Evolutionary conservation across 2,329 filamentous ascomycete genomes (phyloP), one percentile per base, ranked within the genome.

Genomic region (Graphium sp.): DNA sequence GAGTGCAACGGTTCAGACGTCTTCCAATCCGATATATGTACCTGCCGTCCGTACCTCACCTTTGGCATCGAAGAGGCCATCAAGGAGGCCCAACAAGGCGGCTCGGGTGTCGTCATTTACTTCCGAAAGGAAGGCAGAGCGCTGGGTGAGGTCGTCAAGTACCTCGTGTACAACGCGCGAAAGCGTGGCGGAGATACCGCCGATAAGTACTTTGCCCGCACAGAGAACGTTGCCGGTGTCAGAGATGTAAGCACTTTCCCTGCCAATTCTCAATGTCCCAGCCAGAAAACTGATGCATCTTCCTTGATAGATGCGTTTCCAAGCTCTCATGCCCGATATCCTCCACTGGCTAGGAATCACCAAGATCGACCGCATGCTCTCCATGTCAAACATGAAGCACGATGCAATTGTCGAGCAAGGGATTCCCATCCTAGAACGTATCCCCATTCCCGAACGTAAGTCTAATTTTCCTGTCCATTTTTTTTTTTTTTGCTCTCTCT

Each of bases 251-350:
- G n/a, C n/a, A n/a, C n/a, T n/a, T n/a, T n/a, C n/a, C n/a, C n/a
- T n/a, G n/a, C n/a, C n/a, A n/a, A n/a, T n/a, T n/a, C n/a, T n/a
- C n/a, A n/a, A n/a, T n/a, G n/a, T n/a, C n/a, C n/a, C n/a, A n/a
- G n/a, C n/a, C n/a, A n/a, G n/a, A n/a, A n/a, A n/a, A n/a, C n/a
- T n/a, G n/a, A n/a, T n/a, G n/a, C n/a, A n/a, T n/a, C n/a, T n/a
- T n/a, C n/a, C n/a, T n/a, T n/a, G n/a, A n/a, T n/a, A n/a, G 41
- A 95, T 95, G 87, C 75, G 89, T 21, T 95, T 95, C 64, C 89
- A 95, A 59, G 87, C 87, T 17, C 62, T 98, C 31, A 95, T 95
- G 89, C 87, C 89, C 19, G 84, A 93, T 49, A 92, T 95, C 39
- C 65, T 95, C 30, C 89, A 95, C 55, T 95, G 89, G 89, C 69